Percentiles rank a stretch among this genome's conserved stretches.
phyloP scores from a whole-genome alignment of 208 protist genomes.

The Tritrichomonas musculus region DNA sequence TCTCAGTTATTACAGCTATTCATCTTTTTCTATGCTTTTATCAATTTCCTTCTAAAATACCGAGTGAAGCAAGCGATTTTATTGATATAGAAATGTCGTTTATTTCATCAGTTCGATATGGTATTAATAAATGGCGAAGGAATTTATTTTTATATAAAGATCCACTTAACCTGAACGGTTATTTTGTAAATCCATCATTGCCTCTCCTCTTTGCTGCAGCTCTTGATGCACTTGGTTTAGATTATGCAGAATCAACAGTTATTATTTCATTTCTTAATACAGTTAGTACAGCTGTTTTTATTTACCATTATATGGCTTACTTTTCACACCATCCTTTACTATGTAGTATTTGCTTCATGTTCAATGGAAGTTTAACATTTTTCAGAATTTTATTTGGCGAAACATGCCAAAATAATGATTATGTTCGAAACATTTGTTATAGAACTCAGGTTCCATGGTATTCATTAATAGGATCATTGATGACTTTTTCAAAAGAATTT shows the following conservation, averaged over 20 bases:
- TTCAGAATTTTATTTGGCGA: background rate
- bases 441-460: background rate
- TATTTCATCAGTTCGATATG: background rate
- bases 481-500: background rate
- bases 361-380: background rate
- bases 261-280: background rate
- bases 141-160: background rate
- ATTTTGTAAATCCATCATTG: background rate
- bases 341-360: background rate
- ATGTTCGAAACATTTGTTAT: background rate
- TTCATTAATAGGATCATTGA: background rate
- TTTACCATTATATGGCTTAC: background rate
- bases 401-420: background rate
- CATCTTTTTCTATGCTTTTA: background rate
- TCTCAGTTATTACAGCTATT: background rate
- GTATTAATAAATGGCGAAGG: background rate
- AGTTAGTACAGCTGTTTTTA: background rate
- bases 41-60: background rate
- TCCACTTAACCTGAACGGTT: background rate
- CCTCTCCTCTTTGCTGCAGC: background rate
- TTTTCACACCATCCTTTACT: background rate
- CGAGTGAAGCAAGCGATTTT: background rate
- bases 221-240: background rate
- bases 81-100: conserved; percentile 27
- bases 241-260: background rate